Percentiles rank a stretch among this genome's conserved stretches.
Conservation (phyloP, 768 basidiomycete species). For the Russula olivacea region DNA sequence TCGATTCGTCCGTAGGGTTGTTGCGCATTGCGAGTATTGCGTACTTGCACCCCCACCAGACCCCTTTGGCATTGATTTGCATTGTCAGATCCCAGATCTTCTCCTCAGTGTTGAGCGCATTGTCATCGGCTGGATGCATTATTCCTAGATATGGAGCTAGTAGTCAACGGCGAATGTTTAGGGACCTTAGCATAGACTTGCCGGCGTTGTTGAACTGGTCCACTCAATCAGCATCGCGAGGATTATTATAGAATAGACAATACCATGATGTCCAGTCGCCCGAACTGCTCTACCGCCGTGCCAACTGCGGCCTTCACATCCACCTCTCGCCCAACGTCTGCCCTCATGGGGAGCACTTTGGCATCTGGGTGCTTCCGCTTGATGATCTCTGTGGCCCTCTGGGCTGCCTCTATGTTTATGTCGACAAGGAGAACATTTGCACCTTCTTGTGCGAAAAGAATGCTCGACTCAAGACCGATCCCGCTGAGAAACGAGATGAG, state of each 20-base stretch:
- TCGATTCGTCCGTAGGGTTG: conserved; percentile 77
- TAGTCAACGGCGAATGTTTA: neutral
- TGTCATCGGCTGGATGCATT: conserved; percentile 94
- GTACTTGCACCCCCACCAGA: conserved; percentile 99
- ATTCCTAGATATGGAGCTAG: conserved; percentile 52
- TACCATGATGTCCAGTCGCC: conserved; percentile 94
- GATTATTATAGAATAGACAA: conserved; percentile 25
- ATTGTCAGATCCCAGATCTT: conserved; percentile 92
- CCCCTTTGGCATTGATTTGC: conserved; percentile 95
- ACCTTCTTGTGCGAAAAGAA: conserved; percentile 92
- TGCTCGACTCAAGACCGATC: conserved; percentile 92
- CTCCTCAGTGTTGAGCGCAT: conserved; percentile 95
- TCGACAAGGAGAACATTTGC: conserved; percentile 88
- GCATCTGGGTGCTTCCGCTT: conserved; percentile 60
- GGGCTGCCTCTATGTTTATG: conserved; percentile 69
- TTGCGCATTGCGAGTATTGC: conserved; percentile 95
- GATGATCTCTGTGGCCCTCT: conserved; percentile 62
- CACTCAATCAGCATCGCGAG: neutral
- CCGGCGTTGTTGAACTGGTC: conserved; percentile 90
- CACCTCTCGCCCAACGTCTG: conserved; percentile 84
- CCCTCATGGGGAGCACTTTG: conserved; percentile 61
- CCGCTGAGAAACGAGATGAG: conserved; percentile 50
- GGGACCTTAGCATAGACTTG: conserved; percentile 28
- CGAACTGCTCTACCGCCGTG: conserved; percentile 73
- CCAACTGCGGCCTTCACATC: conserved; percentile 83